Evolutionary conservation across 2,329 filamentous ascomycete genomes (phyloP), one percentile per base, ranked within the genome.

Genomic region (Pseudocercospora fuligena): DNA sequence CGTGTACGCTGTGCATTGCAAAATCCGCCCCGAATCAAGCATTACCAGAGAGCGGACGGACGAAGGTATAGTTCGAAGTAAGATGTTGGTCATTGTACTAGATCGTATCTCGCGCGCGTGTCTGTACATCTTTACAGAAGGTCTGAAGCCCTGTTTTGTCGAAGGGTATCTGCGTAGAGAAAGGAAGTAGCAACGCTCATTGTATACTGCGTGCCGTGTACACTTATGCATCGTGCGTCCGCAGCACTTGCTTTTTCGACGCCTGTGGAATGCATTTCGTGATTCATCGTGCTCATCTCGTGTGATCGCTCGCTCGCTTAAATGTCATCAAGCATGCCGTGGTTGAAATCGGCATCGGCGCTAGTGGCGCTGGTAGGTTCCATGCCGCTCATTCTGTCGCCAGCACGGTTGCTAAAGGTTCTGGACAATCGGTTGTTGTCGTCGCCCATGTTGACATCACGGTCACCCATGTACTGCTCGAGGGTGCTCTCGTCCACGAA

Each of bases 401-500:
- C 81, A 40, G 73, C 71, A 33, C 78, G 77, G 46, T 76, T 76
- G 64, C 77, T 78, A 57, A 76, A 79, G 76, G 65, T 81, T 78
- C 67, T 66, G 51, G 82, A 79, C 57, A 73, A 65, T 60, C 69
- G 63, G 51, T 70, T 67, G 57, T 66, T 67, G 64, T 64, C 64
- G 69, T 70, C 58, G n/a, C 67, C 60, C 80, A 88, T 70, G 79
- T 80, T 68, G 73, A 75, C 63, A 76, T 82, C 74, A n/a, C 78
- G 75, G 61, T 80, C 78, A 23, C 74, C 77, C 64, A 92, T 93
- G 71, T 95, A 90, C 69, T 94, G 92, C 61, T 98, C 94, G 64
- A 99, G 89, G 1, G 92, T 92, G 76, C 92, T 97, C 81, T 98
- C 94, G 74, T 98, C 95, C n/a, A 98, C 95, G 78, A 97, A 99